Evolutionary conservation across 495 filamentous ascomycete species (phyloP).

Genomic region (Chaetomium fimeti): DNA sequence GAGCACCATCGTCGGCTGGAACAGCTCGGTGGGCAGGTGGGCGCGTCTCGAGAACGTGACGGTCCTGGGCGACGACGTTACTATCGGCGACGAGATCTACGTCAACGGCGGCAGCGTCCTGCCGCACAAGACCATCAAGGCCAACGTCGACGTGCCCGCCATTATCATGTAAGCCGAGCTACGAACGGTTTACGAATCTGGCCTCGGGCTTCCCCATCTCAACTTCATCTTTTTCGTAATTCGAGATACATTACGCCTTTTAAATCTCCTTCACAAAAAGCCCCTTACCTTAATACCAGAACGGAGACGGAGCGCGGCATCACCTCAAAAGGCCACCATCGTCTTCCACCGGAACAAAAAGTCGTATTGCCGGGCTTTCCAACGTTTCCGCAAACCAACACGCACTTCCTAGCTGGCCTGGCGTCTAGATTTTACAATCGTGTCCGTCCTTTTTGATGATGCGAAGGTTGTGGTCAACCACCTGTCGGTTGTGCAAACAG

Average conservation of each 20-base stretch:
- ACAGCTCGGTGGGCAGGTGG: slow-evolving; percentile 93
- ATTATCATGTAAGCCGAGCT: slow-evolving; percentile 72
- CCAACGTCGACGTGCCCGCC: slow-evolving; percentile 88
- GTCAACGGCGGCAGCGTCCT: slow-evolving; percentile 96
- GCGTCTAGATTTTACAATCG: slow-evolving; percentile 4
- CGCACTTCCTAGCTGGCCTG: background rate
- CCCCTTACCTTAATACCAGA: slow-evolving; percentile 19
- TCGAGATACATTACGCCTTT: slow-evolving; percentile 19
- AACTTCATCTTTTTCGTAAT: background rate
- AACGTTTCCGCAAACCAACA: background rate
- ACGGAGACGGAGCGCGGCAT: slow-evolving; percentile 12
- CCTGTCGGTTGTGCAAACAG: background rate
- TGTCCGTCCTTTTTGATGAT: background rate
- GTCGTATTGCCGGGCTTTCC: too few species aligned
- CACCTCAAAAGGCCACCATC: slow-evolving; percentile 1
- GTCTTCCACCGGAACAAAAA: background rate
- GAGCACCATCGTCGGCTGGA: slow-evolving; percentile 98
- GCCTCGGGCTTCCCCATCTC: background rate
- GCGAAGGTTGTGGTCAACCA: background rate
- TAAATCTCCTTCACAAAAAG: background rate
- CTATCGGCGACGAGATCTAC: slow-evolving; percentile 96
- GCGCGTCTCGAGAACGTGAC: slow-evolving; percentile 96
- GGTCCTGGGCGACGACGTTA: slow-evolving; percentile 98
- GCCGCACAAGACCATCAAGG: slow-evolving; percentile 98
- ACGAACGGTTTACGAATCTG: background rate